Evolutionary conservation across 441 rosid species (phyloP), one percentile per base, ranked within the genome.

Genomic region (Syzygium syzygioides): DNA sequence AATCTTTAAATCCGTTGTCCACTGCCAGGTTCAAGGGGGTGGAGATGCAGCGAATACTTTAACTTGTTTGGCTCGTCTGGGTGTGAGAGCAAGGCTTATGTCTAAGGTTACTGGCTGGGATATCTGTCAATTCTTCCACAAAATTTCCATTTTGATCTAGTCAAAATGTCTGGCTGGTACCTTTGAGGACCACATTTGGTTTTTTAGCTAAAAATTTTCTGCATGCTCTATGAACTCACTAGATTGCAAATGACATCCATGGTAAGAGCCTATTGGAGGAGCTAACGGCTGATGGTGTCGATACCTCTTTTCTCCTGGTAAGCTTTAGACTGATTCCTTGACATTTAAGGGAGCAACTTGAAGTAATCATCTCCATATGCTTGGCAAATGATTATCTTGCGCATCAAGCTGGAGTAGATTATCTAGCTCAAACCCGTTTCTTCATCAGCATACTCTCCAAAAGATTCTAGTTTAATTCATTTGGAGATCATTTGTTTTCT

Each of bases 201-300:
- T 76, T 37, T 26, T 1, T 45, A 23, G 83, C 83, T 76, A 85
- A 79, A 20, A 64, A 28, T 83, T 48, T 87, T 60, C 57, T 80
- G 50, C 25, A 41, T 87, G 9, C 86, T 14, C 55, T 88, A 37
- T 23, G n/a, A n/a, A 68, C 48, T 86, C n/a, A 71, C 88, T 90
- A 96, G 99, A 86, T 96, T 91, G 96, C 98, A 48, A 94, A 94
- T 90, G 99, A 97, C 88, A 85, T 92, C 68, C 99, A 95, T 90
- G 99, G 99, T 17, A 92, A 91, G 89, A 88, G 92, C 90, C 93
- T 96, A 90, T 53, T 95, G 91, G 96, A 94, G 83, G 99, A 96
- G 89, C 95, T 97, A n/a, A 91, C 93, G 91, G 86, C 95, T 48
- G 97, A 94, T 53, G 97, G 98, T 9, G 96, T 97, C 20, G 95